These are phyloP conservation scores for Pythium chondricola DNA, from an alignment of 352 stramenopile species.

Conservation along the genomic window DNA sequence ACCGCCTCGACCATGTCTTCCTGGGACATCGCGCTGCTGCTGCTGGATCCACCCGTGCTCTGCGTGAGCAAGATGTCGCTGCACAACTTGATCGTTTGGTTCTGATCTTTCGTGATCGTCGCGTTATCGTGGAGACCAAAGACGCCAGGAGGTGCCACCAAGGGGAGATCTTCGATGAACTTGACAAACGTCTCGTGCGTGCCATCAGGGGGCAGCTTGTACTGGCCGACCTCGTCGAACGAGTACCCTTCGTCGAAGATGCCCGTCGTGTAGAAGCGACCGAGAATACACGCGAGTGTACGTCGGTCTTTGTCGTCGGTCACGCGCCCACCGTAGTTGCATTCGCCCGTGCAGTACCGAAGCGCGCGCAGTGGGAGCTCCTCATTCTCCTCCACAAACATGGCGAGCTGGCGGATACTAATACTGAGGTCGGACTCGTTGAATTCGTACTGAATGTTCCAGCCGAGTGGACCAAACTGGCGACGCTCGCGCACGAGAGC, in stretches of 20 bases:
- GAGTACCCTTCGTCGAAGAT: constrained; percentile 56
- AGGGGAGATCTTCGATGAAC: constrained; percentile 84
- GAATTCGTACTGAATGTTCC: constrained; percentile 97
- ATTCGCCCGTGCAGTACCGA: constrained; percentile 79
- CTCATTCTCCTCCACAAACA: constrained; percentile 90
- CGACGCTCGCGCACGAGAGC: constrained; percentile 90
- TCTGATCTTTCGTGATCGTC: constrained; percentile 93
- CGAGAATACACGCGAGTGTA: constrained; percentile 62
- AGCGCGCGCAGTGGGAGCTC: constrained; percentile 76
- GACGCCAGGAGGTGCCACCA: constrained; percentile 85
- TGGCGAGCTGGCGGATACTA: constrained; percentile 87
- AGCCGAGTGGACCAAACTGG: constrained; percentile 90
- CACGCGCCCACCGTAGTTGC: constrained; percentile 82
- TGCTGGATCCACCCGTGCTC: constrained; percentile 60
- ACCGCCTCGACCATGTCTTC: constrained; percentile 87
- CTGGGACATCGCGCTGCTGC: constrained; percentile 62
- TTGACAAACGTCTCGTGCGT: constrained; percentile 71
- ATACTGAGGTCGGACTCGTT: constrained; percentile 93
- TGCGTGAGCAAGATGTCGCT: constrained; percentile 90
- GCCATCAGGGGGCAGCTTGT: constrained; percentile 69
- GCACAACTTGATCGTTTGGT: constrained; percentile 92
- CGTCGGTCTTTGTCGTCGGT: constrained; percentile 83
- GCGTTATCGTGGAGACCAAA: constrained; percentile 94
- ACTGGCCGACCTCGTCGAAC: constrained; percentile 64
- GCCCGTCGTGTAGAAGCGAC: constrained; percentile 69